Base-by-base conservation (phyloP, 2,329 filamentous ascomycete species). In the Aspergillus aculeatinus region DNA sequence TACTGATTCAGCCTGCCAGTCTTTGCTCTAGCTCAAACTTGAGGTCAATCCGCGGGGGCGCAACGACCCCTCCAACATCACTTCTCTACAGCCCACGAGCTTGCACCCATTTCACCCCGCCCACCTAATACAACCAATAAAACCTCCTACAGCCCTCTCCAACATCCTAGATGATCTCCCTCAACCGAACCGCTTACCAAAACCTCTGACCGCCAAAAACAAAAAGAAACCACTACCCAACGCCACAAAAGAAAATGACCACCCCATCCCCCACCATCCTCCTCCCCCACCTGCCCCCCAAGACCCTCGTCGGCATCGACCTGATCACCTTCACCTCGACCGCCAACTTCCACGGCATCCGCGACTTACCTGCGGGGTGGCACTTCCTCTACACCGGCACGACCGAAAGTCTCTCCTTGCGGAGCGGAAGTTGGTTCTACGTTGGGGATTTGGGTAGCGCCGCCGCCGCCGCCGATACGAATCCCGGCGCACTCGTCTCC, bases 371-470 rank as follows among this genome's bases (percentile, higher is more conserved):
- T 0, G 67, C 76, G 2, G 86, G 86, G 48, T 80, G 82, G 68
- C 86, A 88, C 68, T 87, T 88, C 64, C 72, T 87, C 19, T 89
- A 87, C 69, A 84, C 81, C 0, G 82, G 85, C 25, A 81, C 82
- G 21, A 85, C 83, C 58, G 79, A 81, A 53, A 83, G 82, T 2
- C 77, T 87, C 14, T 87, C 86, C 0, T 77, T 88, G 29, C 80
- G 86, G n/a, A 81, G 85, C 59, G 86, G 86, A 10, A 78, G 82
- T 35, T 89, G 86, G 86, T 84, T 87, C 68, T 78, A 81, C 52
- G 77, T 87, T 23, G 75, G 76, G 23, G 76, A 77, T 29, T 70
- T 74, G 42, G 62, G 65, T 44, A 67, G 68, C 10, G 33, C 33
- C 3, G 33, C 33, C 10, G 33, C 19, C 53, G 60, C 16, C 63